Conservation (phyloP, 2,329 filamentous ascomycete species). For the Cladophialophora yegresii region DNA sequence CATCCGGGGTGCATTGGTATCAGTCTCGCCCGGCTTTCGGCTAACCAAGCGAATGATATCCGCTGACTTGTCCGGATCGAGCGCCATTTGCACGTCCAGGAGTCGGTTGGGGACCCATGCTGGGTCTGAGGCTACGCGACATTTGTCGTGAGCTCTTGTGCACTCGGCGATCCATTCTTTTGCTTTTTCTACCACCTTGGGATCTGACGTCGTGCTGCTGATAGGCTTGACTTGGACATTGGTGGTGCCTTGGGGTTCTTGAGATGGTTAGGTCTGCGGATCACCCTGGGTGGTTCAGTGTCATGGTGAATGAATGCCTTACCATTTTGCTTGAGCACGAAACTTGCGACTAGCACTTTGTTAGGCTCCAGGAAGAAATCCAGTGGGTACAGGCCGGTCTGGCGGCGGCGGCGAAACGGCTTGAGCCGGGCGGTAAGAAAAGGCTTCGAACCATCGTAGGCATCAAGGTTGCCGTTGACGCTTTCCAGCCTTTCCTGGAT, state of each 20-base stretch:
- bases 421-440: not conserved
- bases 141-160: conserved; percentile 10
- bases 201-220: conserved; percentile 12
- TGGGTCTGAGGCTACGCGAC: not conserved
- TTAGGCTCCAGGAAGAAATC: conserved; percentile 15
- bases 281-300: not conserved
- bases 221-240: conserved; percentile 4
- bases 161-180: conserved; percentile 21
- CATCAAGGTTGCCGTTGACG: not conserved
- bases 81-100: conserved; percentile 12
- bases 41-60: conserved; percentile 7
- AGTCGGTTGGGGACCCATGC: conserved; percentile 18
- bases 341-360: conserved; percentile 9
- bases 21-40: conserved; percentile 3
- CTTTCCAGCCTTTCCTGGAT: not conserved
- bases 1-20: not conserved
- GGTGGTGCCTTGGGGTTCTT: not conserved
- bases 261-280: not conserved
- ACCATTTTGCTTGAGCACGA: conserved; percentile 16
- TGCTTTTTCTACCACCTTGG: conserved; percentile 12
- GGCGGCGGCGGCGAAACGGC: not conserved
- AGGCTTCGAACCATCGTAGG: not conserved
- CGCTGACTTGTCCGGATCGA: not conserved
- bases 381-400: conserved; percentile 10
- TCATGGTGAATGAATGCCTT: not conserved